A percentile compares a stretch with the other conserved stretches of the same genome.
Evolutionary conservation across 495 filamentous ascomycete species (phyloP).

Genomic region (Chaetomium fimeti): DNA sequence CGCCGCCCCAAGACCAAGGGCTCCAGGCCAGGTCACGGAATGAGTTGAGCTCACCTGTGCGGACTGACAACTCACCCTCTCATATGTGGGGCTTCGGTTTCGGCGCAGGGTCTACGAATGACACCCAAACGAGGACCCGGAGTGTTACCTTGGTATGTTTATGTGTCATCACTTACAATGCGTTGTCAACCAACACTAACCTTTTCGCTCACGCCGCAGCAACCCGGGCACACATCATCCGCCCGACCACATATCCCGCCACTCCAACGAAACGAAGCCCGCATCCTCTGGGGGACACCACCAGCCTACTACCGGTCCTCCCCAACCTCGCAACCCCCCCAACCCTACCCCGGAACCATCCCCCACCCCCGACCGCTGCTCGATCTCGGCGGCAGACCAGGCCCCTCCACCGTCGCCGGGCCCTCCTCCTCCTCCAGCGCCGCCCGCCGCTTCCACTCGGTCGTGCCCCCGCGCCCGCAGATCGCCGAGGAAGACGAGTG

Average conservation of each 20-base stretch:
- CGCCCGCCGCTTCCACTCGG: constrained; percentile 30
- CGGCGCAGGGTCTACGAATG: constrained; percentile 22
- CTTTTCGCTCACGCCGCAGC: constrained; percentile 20
- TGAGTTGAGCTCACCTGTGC: constrained; percentile 11
- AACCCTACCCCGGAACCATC: constrained; percentile 23
- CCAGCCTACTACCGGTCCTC: constrained; percentile 38
- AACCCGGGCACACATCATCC: constrained; percentile 23
- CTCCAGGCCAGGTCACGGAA: constrained; percentile 36
- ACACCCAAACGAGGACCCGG: constrained; percentile 40
- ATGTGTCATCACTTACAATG: not conserved
- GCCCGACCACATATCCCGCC: constrained; percentile 26
- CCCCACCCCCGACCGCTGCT: constrained; percentile 32
- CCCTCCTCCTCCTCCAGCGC: constrained; percentile 25
- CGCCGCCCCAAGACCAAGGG: constrained; percentile 50
- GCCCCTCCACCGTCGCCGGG: constrained; percentile 23
- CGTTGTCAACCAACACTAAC: not conserved
- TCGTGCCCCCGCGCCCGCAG: constrained; percentile 33
- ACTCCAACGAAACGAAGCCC: constrained; percentile 30
- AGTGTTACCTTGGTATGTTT: constrained; percentile 48
- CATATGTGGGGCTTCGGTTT: constrained; percentile 32
- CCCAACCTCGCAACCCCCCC: constrained; percentile 30
- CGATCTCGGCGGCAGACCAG: constrained; percentile 27
- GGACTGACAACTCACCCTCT: not conserved
- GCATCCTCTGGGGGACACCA: constrained; percentile 41
- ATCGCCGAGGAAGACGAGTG: constrained; percentile 85